phyloP scores from a whole-genome alignment of 2,329 filamentous ascomycete species.

The Fusarium kyushuense region DNA sequence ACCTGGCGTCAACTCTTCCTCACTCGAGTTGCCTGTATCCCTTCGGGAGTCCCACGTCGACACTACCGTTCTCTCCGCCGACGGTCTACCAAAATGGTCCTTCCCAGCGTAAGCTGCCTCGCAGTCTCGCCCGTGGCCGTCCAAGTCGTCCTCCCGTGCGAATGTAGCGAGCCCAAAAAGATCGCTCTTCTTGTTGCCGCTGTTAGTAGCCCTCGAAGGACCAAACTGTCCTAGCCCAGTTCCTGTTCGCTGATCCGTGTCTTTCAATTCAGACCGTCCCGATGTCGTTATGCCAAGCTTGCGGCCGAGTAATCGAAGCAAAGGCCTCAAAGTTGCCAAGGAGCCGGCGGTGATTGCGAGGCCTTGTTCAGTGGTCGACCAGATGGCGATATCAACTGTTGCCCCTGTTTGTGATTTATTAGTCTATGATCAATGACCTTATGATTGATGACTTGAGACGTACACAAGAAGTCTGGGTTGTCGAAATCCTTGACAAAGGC shows the following conservation, averaged over 20 bases:
- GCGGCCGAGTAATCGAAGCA: conserved; percentile 53
- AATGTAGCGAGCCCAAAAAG: conserved; percentile 50
- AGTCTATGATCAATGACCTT: conserved; percentile 5
- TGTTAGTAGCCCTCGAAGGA: conserved; percentile 23
- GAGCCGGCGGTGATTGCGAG: conserved; percentile 63
- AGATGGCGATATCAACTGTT: conserved; percentile 60
- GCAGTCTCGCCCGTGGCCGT: conserved; percentile 37
- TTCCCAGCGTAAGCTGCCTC: conserved; percentile 37
- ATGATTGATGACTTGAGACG: conserved; percentile 24
- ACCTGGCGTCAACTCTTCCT: conserved; percentile 38
- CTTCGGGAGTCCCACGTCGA: conserved; percentile 34
- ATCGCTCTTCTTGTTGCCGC: conserved; percentile 31
- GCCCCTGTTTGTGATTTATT: conserved; percentile 45
- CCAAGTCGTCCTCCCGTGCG: conserved; percentile 41
- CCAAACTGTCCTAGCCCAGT: conserved; percentile 16
- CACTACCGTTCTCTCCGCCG: conserved; percentile 24
- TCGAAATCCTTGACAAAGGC: conserved; percentile 54
- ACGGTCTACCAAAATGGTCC: conserved; percentile 29
- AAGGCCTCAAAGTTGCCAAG: conserved; percentile 61
- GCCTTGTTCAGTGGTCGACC: conserved; percentile 61
- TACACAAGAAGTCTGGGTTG: conserved; percentile 59
- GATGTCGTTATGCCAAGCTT: conserved; percentile 49
- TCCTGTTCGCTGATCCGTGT: conserved; percentile 29
- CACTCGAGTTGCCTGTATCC: conserved; percentile 32
- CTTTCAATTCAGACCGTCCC: conserved; percentile 36